Evolutionary conservation across 2,329 filamentous ascomycete species (phyloP), one percentile per base, ranked within the genome.

Genomic region (Coniochaeta sp.): DNA sequence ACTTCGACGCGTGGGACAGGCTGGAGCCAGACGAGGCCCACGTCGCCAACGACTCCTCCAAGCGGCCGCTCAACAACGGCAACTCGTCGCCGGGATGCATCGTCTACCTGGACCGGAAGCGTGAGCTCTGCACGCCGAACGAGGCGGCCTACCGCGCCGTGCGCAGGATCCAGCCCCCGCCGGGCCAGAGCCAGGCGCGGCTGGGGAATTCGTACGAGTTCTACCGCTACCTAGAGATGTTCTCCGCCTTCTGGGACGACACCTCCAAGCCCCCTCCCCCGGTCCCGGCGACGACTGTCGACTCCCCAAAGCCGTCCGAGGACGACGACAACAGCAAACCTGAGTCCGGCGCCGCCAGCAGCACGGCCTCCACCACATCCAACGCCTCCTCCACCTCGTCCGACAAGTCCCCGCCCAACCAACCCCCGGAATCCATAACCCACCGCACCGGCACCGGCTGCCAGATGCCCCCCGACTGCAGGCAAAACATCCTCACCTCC

Each of bases 161-260:
- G 51, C 76, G 81, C 22, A 76, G 82, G 42, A 69, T 84, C n/a
- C 72, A 74, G 6, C 68, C 78, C 1, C 72, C 74, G 30, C 74
- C 73, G 35, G 82, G 81, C 35, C 75, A 76, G 59, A 67, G 72
- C 45, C 70, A 76, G 31, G 73, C 76, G 27, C 76, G 81, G 6
- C 66, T 86, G 7, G 82, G 82, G 13, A 84, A 83, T 57, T 76
- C 79, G 5, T 85, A 84, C 58, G 82, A 85, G 64, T 85, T 86
- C 65, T 86, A 78, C 66, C 79, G 79, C 50, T 78, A 81, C 57
- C 70, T 86, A 16, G 82, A 86, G 58, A 63, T 73, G 24, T 75
- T 83, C 60, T 78, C 80, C 2, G 61, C 70, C 1, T 85, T 75
- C 59, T 86, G 82, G 82, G 78, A 83, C 28, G 82, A 86, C 59